Evolutionary conservation across 805 yeast genomes (phyloP), one percentile per base, ranked within the genome.

Genomic region (Yamadazyma takamatsuzukensis): DNA sequence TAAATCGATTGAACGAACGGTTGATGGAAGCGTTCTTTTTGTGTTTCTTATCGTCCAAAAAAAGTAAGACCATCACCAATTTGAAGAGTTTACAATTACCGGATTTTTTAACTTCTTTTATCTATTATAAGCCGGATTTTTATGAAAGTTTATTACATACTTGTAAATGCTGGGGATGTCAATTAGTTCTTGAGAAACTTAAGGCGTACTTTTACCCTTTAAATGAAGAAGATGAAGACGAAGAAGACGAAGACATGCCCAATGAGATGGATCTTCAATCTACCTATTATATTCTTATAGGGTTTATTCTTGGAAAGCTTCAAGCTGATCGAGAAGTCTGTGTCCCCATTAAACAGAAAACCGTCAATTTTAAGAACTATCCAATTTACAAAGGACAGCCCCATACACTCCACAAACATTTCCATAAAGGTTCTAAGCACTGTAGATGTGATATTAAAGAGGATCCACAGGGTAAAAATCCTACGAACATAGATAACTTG

Each of bases 301-400:
- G 64, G 6, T 55, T 49, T 36, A 53, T 61, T 8, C 37, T 61
- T 17, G 59, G 59, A 4, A 56, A 59, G 38, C 40, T 61, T 15
- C 66, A 57, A 42, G 53, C 56, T 2, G 66, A 60, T 36, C 39
- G 67, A 37, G 64, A 59, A 43, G 60, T 59, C 7, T 59, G 60
- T 40, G 51, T 51, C 8, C 65, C 65, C 5, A 57, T 56, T 25
- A 55, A 54, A 29, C 56, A 53, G 26, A 41, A 36, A 13, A 44
- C 56, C 4, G 43, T 37, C 31, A 29, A 45, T 15, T 58, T 43
- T 38, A 38, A 37, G 12, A 40, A 45, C 21, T 59, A 60, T 31
- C 65, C 64, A 5, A 52, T 61, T 13, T 54, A 51, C 33, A 57
- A 56, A 33, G 68, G 68, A 10, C 53, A 53, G 27, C 59, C 62